Evolutionary conservation across 1,284 basidiomycete genomes (phyloP).

Genomic region (Irpex sp.): DNA sequence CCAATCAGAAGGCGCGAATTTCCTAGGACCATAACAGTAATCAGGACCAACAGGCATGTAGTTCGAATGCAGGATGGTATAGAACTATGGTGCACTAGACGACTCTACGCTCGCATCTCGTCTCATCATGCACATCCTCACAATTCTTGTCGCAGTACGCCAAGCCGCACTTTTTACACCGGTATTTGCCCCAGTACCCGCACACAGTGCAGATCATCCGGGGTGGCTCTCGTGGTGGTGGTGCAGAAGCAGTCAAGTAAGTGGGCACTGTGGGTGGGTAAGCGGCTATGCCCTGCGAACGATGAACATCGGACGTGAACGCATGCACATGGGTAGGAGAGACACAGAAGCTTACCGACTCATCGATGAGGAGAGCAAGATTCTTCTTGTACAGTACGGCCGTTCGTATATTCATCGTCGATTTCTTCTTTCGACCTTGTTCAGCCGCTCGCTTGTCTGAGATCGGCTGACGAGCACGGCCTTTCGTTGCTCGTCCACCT

Average conservation of each 20-base stretch:
- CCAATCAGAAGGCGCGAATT: no score
- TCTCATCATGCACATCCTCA: slow-evolving; percentile 54
- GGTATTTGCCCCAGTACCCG: slow-evolving; percentile 65
- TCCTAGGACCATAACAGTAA: no score
- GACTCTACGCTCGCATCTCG: slow-evolving; percentile 55
- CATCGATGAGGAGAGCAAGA: slow-evolving; percentile 66
- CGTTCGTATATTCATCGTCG: slow-evolving; percentile 73
- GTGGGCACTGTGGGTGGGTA: slow-evolving; percentile 49
- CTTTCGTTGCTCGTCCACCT: slow-evolving; percentile 42
- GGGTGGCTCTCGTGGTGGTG: slow-evolving; percentile 44
- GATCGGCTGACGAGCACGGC: slow-evolving; percentile 66
- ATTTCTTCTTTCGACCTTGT: slow-evolving; percentile 65
- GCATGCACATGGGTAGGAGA: neutral
- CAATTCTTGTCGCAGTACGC: slow-evolving; percentile 58
- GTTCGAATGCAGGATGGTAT: neutral
- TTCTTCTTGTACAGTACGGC: slow-evolving; percentile 80
- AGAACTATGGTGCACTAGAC: slow-evolving; percentile 24
- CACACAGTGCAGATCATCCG: slow-evolving; percentile 63
- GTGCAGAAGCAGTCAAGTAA: slow-evolving; percentile 54
- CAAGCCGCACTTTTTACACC: slow-evolving; percentile 55
- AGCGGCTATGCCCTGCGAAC: slow-evolving; percentile 52
- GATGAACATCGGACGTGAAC: neutral
- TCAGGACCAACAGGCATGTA: no score
- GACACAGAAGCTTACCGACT: slow-evolving; percentile 54
- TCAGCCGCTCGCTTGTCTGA: slow-evolving; percentile 59